Evolutionary conservation across 2,329 filamentous ascomycete genomes (phyloP), one percentile per base, ranked within the genome.

Genomic region (Sporothrix globosa): DNA sequence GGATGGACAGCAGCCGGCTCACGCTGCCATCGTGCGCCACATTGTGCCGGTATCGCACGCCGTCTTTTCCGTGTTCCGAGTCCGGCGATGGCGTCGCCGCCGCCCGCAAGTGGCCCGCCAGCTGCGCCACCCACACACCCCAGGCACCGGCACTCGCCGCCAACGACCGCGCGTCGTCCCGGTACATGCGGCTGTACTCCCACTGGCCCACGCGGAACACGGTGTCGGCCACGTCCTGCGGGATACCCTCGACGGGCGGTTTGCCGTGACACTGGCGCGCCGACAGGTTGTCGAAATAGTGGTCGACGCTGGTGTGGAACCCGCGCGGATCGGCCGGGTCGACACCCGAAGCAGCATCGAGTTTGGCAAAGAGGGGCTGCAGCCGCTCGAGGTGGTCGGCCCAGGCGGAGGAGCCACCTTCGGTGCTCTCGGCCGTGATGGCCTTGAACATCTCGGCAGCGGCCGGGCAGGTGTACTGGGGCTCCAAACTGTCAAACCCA

Each of bases 231-330:
- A 89, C 81, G 0, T 80, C 78, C 74, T 88, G 87, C 2, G 85
- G 85, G 53, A 94, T 81, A 73, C 79, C 80, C 70, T 79, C 73
- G 21, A 83, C 79, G 0, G 94, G 81, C 0, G 91, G 86, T 75
- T 91, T 92, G 21, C 79, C 81, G 76, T 96, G 92, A 78, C 92
- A 96, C 77, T 93, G 90, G 0, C 92, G 85, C 0, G 92, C 90
- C 0, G 91, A 93, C 1, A 96, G 84, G 76, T 93, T 96, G 78
- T 96, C 92, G 75, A 90, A 96, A 81, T 96, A 96, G 79, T 93
- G 92, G 76, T 96, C 92, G 75, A 91, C 90, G 68, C 85, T 89
- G 53, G 80, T 83, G 76, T 95, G 91, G 82, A 92, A 96, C 3
- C 83, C 89, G 21, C 48, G 54, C 0, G 77, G 76, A 72, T 89